Evolutionary conservation across 1,139 yeast species (phyloP).

Genomic region (Tardiomyces digboiensis): DNA sequence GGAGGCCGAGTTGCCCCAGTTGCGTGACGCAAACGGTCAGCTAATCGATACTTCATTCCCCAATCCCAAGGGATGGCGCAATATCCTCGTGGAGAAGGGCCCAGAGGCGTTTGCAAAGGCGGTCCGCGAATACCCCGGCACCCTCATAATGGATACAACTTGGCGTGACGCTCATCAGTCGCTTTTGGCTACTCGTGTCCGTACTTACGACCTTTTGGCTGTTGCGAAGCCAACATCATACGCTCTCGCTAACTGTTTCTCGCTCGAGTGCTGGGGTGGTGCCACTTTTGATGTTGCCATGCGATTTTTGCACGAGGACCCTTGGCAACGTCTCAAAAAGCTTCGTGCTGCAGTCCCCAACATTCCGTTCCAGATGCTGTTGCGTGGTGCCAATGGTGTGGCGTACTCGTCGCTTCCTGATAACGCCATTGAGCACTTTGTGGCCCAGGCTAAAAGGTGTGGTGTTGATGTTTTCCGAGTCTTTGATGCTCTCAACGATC

Average conservation of each 20-base stretch:
- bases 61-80: slow-evolving; percentile 83
- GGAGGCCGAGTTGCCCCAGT: slow-evolving; percentile 65
- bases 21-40: slow-evolving; percentile 53
- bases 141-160: slow-evolving; percentile 93
- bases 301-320: slow-evolving; percentile 98
- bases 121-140: slow-evolving; percentile 77
- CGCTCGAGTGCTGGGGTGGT: slow-evolving; percentile 99
- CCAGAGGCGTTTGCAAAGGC: slow-evolving; percentile 84
- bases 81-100: slow-evolving; percentile 72
- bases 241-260: slow-evolving; percentile 85
- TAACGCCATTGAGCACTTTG: slow-evolving; percentile 97
- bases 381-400: slow-evolving; percentile 99
- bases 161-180: slow-evolving; percentile 99
- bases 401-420: slow-evolving; percentile 97
- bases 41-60: slow-evolving; percentile 48
- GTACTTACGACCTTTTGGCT: slow-evolving; percentile 84
- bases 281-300: slow-evolving; percentile 98
- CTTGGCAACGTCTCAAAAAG: slow-evolving; percentile 93
- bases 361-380: slow-evolving; percentile 97
- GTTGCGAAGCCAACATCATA: slow-evolving; percentile 93
- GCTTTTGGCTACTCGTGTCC: slow-evolving; percentile 92
- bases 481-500: slow-evolving; percentile 92
- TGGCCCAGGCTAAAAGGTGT: slow-evolving; percentile 83
- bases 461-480: slow-evolving; percentile 98
- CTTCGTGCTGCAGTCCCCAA: slow-evolving; percentile 89